phyloP scores from a whole-genome alignment of 495 filamentous ascomycete species.

The Neurospora sublineolata region DNA sequence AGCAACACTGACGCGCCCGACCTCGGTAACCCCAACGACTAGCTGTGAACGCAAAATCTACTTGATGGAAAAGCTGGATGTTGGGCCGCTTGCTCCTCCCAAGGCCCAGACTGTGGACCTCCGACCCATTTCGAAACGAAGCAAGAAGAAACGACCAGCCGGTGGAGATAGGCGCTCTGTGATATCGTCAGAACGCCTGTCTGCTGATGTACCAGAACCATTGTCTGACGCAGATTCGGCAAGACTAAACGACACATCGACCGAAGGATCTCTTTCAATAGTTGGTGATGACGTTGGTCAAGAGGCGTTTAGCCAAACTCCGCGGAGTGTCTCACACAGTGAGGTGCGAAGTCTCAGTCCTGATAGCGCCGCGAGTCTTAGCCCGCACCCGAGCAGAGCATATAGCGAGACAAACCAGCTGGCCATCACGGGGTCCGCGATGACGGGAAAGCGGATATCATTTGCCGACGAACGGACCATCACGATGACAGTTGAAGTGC shows the following conservation, averaged over 20 bases:
- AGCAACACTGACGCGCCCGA: constrained; percentile 80
- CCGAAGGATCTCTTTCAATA: constrained; percentile 28
- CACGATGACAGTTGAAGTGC: constrained; percentile 72
- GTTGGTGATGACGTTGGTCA: constrained; percentile 25
- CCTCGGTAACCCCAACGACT: constrained; percentile 67
- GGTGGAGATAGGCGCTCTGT: constrained; percentile 14
- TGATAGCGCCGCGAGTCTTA: constrained; percentile 32
- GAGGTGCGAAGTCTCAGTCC: constrained; percentile 38
- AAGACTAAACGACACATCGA: constrained; percentile 30
- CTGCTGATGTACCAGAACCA: constrained; percentile 18
- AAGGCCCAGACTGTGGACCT: constrained; percentile 68
- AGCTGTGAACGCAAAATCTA: constrained; percentile 71
- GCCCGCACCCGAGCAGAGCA: constrained; percentile 27
- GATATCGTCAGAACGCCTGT: neutral
- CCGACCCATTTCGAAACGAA: constrained; percentile 54
- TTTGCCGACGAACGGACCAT: constrained; percentile 52
- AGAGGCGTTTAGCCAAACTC: constrained; percentile 12
- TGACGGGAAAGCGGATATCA: constrained; percentile 6
- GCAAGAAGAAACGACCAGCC: constrained; percentile 38
- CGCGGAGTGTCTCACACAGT: constrained; percentile 23
- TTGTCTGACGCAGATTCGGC: constrained; percentile 28
- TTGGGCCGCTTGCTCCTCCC: constrained; percentile 40
- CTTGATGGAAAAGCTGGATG: constrained; percentile 58
- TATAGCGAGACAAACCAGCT: constrained; percentile 20
- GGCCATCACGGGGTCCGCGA: constrained; percentile 1